Evolutionary conservation across 495 filamentous ascomycete genomes (phyloP), one percentile per base, ranked within the genome.

Genomic region (Xylaria flabelliformis): DNA sequence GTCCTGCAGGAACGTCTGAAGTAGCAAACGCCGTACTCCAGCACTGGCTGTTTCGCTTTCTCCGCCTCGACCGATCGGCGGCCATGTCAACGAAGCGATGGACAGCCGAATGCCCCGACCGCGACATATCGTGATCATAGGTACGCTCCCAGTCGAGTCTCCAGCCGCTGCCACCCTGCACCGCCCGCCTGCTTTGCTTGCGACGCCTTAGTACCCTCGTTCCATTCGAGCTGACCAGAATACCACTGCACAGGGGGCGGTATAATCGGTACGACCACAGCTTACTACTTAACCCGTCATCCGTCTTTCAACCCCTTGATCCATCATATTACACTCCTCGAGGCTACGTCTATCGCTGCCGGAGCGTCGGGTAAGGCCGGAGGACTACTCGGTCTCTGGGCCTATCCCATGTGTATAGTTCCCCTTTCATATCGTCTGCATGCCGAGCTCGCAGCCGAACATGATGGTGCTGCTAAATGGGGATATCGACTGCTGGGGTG

Each of bases 341-440:
- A 99, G 86, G 94, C 96, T 0, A 90, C 90, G 17, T 87, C 91
- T 51, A 93, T 98, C 73, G 96, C 96, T 19, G 91, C 94, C 13
- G 95, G 92, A 32, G 96, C 96, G 51, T 97, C 94, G 32, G 96
- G 96, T 9, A 99, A 99, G 84, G 96, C 96, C 1, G 96, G 96
- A 5, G 96, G 96, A 1, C 87, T 99, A 15, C 84, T 99, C 21
- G 96, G 91, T 1, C 85, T 94, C 51, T 99, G 96, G 96, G 96
- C 96, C 13, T 97, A 98, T 76, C 96, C 96, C 1, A 86, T 80
- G 73, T 92, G 87, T 75, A 88, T 99, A 69, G 96, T 98, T 0
- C 93, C 93, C 2, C 83, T 99, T 66, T 96, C 92, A 72, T 99
- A 93, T 83, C 85, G 87, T 58, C 85, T 98, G 12, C 96, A 99